phyloP scores from a whole-genome alignment of 1,284 basidiomycete genomes.

The Trichosporon faecale region DNA sequence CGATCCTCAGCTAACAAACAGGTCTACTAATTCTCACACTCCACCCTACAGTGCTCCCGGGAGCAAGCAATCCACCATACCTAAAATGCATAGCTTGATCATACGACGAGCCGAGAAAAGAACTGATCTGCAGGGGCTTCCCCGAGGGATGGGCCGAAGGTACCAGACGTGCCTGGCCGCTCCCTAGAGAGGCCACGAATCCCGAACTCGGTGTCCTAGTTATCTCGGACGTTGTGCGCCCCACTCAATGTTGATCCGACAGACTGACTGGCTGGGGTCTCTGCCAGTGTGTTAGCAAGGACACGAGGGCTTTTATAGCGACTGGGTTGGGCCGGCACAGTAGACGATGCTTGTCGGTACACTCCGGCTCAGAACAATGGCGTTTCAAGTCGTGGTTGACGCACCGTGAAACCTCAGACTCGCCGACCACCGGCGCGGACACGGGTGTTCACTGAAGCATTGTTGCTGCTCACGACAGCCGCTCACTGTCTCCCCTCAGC shows the following conservation, averaged over 20 bases:
- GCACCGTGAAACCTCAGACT: background rate
- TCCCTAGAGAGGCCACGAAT: background rate
- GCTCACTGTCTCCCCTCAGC: too few species aligned
- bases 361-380: background rate
- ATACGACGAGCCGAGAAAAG: background rate
- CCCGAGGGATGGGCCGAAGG: background rate
- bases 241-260: background rate
- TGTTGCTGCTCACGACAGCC: background rate
- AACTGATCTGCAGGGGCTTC: background rate
- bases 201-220: background rate
- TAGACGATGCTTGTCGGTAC: too few species aligned
- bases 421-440: background rate
- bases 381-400: background rate
- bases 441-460: background rate
- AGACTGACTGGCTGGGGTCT: too few species aligned
- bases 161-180: background rate
- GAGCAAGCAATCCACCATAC: conserved; percentile 7
- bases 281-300: too few species aligned
- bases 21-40: conserved; percentile 3
- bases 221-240: background rate
- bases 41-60: background rate
- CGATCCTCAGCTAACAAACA: background rate
- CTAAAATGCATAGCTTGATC: conserved; percentile 10
- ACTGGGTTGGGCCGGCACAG: background rate
- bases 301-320: background rate